These are phyloP conservation scores for Kazachstania martiniae DNA, from an alignment of 805 yeast species.

Conservation along the genomic window DNA sequence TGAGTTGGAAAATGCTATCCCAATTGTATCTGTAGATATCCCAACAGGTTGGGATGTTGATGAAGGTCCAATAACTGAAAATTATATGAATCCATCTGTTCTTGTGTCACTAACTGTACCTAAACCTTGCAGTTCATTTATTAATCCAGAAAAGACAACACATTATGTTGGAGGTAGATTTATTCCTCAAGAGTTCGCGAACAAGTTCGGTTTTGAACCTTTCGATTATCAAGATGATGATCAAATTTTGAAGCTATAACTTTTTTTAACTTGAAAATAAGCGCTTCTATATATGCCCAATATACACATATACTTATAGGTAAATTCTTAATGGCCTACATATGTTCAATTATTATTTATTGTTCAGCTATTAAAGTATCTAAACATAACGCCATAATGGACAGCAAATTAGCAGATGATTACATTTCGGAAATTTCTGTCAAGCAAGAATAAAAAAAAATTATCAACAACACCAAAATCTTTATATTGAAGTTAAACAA, in stretches of 20 bases:
- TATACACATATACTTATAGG: no score
- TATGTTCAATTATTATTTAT: no score
- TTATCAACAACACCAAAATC: constrained; percentile 1
- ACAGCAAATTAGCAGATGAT: no score
- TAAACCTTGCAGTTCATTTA: constrained; percentile 63
- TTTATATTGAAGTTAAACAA: no score
- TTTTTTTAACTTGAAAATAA: no score
- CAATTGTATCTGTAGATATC: constrained; percentile 74
- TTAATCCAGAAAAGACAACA: constrained; percentile 30
- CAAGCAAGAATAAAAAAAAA: constrained; percentile 1
- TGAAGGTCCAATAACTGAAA: constrained; percentile 50
- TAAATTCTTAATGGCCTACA: no score
- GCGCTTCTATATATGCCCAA: no score
- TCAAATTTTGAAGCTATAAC: constrained; percentile 37
- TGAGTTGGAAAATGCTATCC: constrained; percentile 29
- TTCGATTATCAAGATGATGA: constrained; percentile 49
- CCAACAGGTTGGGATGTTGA: constrained; percentile 99
- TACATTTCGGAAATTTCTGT: no score
- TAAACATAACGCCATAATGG: no score
- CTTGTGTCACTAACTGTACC: constrained; percentile 88
- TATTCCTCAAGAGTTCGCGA: constrained; percentile 54
- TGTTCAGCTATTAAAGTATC: no score
- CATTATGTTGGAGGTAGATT: constrained; percentile 93
- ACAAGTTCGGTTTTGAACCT: constrained; percentile 58
- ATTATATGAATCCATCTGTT: constrained; percentile 46